Conservation (phyloP, 2,329 filamentous ascomycete species). For the Pyrenophora seminiperda region DNA sequence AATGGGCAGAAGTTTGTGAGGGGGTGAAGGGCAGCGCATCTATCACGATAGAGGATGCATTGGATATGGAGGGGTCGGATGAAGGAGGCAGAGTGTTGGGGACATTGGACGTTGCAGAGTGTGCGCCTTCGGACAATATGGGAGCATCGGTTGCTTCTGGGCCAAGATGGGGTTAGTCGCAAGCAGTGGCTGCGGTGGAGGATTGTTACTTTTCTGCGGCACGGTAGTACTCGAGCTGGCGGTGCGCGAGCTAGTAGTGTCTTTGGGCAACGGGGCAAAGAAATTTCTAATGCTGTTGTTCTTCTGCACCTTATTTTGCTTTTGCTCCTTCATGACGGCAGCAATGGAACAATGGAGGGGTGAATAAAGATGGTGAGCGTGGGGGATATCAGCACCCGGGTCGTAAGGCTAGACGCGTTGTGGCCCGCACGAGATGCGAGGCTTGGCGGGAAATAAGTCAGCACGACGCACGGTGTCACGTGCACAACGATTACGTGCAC, state of each 20-base stretch:
- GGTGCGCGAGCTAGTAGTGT: conserved; percentile 18
- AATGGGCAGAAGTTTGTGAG: conserved; percentile 37
- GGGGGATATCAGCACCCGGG: too few species aligned
- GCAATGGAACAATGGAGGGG: not conserved
- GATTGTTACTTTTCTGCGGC: conserved; percentile 30
- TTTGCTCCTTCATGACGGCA: not conserved
- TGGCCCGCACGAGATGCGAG: conserved; percentile 4
- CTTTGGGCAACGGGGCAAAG: conserved; percentile 51
- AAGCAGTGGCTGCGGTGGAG: not conserved
- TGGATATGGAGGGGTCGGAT: conserved; percentile 4
- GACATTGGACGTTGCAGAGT: not conserved
- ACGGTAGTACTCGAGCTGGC: conserved; percentile 19
- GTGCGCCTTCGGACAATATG: not conserved
- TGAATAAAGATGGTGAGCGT: not conserved
- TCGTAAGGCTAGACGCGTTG: conserved; percentile 10
- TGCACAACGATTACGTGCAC: conserved; percentile 7
- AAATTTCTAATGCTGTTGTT: conserved; percentile 53
- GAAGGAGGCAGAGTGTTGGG: not conserved
- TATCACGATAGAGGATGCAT: conserved; percentile 7
- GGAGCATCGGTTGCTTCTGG: conserved; percentile 11
- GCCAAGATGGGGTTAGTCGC: conserved; percentile 1
- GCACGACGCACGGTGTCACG: conserved; percentile 21
- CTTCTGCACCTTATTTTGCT: conserved; percentile 23
- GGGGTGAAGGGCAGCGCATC: conserved; percentile 20
- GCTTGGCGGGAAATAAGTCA: not conserved